phyloP scores from a whole-genome alignment of 345 rosid genomes.

The Eucalyptus cloeziana region DNA sequence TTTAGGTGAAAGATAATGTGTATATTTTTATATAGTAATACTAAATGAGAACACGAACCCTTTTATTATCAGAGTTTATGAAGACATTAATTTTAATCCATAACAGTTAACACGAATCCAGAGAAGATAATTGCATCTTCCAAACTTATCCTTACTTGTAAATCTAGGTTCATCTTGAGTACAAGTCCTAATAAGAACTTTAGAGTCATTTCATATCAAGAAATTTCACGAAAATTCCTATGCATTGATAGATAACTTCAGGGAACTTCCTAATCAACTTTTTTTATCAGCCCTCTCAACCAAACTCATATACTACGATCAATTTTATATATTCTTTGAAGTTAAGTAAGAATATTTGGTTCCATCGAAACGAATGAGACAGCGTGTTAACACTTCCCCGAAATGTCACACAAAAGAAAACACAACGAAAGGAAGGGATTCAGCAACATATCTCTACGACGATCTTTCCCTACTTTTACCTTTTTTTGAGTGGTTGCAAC shows the following conservation, averaged over 20 bases:
- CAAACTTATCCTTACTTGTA: neutral
- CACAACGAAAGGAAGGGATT: neutral
- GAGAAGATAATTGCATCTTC: neutral
- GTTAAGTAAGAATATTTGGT: neutral
- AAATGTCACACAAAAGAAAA: neutral
- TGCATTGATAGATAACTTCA: neutral
- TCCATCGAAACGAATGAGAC: neutral
- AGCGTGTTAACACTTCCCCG: fast-evolving
- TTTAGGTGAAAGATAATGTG: neutral
- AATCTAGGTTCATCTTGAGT: neutral
- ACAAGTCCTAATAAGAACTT: neutral
- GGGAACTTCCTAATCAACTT: neutral
- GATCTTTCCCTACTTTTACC: neutral
- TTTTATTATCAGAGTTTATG: neutral
- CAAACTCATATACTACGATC: neutral
- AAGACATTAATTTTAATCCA: neutral
- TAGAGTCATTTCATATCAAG: neutral
- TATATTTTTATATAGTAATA: neutral
- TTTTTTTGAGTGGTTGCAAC: neutral
- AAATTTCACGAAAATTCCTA: neutral
- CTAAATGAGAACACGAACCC: neutral
- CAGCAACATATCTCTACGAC: neutral
- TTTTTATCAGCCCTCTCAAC: neutral
- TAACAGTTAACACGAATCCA: neutral
- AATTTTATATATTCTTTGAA: neutral